Base-by-base conservation (phyloP, 1,284 basidiomycete genomes). In the Apiotrichum brassicae region DNA sequence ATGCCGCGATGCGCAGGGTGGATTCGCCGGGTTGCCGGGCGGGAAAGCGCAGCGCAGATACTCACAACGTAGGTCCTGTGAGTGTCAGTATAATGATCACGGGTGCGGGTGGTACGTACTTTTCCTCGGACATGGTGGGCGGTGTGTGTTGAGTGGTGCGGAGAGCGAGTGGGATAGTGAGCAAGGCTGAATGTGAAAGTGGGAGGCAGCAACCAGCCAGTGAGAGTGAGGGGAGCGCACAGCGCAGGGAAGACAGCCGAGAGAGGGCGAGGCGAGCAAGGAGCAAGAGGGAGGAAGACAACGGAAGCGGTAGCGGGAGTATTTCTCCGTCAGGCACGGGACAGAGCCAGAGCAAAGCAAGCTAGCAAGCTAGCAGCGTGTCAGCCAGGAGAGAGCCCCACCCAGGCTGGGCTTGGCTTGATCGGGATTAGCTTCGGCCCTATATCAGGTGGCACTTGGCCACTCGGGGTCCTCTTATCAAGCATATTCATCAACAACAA, bases 11-110 rank as follows among this genome's bases (percentile, higher is more conserved):
- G 26, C 3, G 14, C 7, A 24, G 40, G 6, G 44, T 39, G 28
- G 14, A n/a, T 5, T 14, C 3, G n/a, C 9, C 28, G 40, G 6
- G 44, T 39, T n/a, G 14, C 23, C 37, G 25, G 38, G 28, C 33
- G 28, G 30, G n/a, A 6, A 16, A 18, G 11, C 39, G 13, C 22
- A 26, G 22, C 18, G 24, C 24, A 34, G 3, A n/a, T n/a, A 63
- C 70, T 62, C 54, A 72, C 70, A 42, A 66, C 64, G 62, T 66
- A 72, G 52, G 68, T 69, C 58, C 70, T 72, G 51, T 41, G 26
- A 28, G 18, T 16, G 53, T 50, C 20, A 53, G 54, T n/a, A n/a
- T 8, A 28, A 22, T 32, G 18, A 13, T n/a, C 18, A 5, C 44
- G 54, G 25, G 39, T n/a, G n/a, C n/a, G n/a, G n/a, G n/a, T n/a